phyloP scores from a whole-genome alignment of 176 grass and related monocot species.

The Sorghum bicolor region Sorghum_bicolor_NCBIv3 NC_012873.2:58699001-58699500 shows the following conservation, averaged over 20 bases:
- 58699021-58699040: too few relatives aligned
- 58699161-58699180: neutral
- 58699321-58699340: neutral
- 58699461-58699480: neutral
- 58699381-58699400: neutral
- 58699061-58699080: too few relatives aligned
- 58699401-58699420: slow-evolving; percentile 13
- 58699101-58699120: neutral
- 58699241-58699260: neutral
- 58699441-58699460: slow-evolving; percentile 15
- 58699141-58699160: neutral
- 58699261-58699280: neutral
- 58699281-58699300: neutral
- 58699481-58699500: neutral
- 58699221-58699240: neutral
- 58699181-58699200: neutral
- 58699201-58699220: slow-evolving; percentile 18
- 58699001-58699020: too few relatives aligned
- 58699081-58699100: too few relatives aligned
- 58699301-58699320: neutral
- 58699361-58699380: neutral
- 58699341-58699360: slow-evolving; percentile 8
- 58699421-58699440: neutral
- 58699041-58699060: too few relatives aligned
- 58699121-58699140: neutral